Conservation (phyloP, 768 basidiomycete genomes). For the Stropharia rugosoannulata region DNA sequence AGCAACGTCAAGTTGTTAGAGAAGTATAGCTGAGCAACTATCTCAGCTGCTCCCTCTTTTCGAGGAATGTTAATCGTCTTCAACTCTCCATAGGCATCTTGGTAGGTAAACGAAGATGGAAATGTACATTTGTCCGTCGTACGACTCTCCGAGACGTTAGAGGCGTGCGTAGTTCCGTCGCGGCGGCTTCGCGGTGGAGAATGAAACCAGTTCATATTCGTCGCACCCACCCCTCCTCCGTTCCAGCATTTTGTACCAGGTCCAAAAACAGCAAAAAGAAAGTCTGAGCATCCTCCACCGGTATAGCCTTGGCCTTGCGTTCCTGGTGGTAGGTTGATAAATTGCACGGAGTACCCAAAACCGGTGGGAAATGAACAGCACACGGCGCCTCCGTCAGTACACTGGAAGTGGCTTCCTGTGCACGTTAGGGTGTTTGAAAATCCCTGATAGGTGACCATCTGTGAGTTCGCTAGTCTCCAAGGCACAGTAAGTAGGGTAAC, state of each 20-base stretch:
- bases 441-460: conserved; percentile 3
- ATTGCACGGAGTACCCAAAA: conserved; percentile 14
- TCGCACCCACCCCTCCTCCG: neutral
- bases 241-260: conserved; percentile 6
- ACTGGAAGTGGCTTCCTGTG: conserved; percentile 13
- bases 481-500: no score
- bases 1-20: no score
- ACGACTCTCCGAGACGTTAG: no score
- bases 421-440: conserved; percentile 13
- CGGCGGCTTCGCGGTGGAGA: neutral
- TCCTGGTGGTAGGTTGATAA: conserved; percentile 13
- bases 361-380: conserved; percentile 18
- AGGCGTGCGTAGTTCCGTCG: no score
- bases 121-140: no score
- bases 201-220: conserved; percentile 8
- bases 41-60: no score
- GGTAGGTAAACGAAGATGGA: no score
- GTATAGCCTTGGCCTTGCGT: conserved; percentile 15
- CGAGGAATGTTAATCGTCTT: no score
- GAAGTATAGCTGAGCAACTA: no score
- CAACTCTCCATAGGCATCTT: no score
- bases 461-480: neutral
- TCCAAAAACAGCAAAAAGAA: conserved; percentile 6
- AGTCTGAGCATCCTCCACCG: conserved; percentile 1
- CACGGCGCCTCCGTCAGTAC: conserved; percentile 10